phyloP scores from a whole-genome alignment of 2,329 filamentous ascomycete genomes.

The Phaeosphaeria sp. region DNA sequence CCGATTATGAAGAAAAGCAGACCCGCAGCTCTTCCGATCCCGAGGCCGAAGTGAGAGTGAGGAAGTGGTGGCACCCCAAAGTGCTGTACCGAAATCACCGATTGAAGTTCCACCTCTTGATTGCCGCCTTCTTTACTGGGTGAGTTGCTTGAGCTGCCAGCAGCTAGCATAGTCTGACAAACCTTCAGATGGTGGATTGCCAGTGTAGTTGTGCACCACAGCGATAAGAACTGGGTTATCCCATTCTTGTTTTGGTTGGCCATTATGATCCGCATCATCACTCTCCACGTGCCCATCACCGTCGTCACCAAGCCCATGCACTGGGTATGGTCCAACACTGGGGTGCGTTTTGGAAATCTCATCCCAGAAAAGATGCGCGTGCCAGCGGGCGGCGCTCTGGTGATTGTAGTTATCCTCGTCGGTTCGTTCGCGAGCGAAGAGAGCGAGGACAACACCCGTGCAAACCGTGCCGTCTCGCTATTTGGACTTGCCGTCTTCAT shows the following conservation, averaged over 20 bases:
- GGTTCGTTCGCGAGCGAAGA: conserved; percentile 78
- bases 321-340: conserved; percentile 71
- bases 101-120: conserved; percentile 48
- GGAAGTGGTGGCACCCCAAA: conserved; percentile 23
- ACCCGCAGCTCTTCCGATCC: conserved; percentile 35
- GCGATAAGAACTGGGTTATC: conserved; percentile 80
- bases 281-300: conserved; percentile 73
- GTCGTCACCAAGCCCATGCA: conserved; percentile 71
- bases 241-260: conserved; percentile 82
- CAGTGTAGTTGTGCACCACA: conserved; percentile 72
- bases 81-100: conserved; percentile 49
- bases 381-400: conserved; percentile 66
- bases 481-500: conserved; percentile 80
- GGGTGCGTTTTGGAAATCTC: conserved; percentile 61
- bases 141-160: conserved; percentile 34
- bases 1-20: conserved; percentile 51
- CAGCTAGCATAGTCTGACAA: conserved; percentile 24
- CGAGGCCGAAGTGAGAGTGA: conserved; percentile 27
- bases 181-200: conserved; percentile 74
- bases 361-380: conserved; percentile 73
- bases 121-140: conserved; percentile 61
- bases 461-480: conserved; percentile 79
- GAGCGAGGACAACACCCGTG: conserved; percentile 75
- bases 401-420: conserved; percentile 76
- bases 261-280: conserved; percentile 75